Evolutionary conservation across 2,329 filamentous ascomycete species (phyloP), one percentile per base, ranked within the genome.

Genomic region (Trichoderma asperellum): DNA sequence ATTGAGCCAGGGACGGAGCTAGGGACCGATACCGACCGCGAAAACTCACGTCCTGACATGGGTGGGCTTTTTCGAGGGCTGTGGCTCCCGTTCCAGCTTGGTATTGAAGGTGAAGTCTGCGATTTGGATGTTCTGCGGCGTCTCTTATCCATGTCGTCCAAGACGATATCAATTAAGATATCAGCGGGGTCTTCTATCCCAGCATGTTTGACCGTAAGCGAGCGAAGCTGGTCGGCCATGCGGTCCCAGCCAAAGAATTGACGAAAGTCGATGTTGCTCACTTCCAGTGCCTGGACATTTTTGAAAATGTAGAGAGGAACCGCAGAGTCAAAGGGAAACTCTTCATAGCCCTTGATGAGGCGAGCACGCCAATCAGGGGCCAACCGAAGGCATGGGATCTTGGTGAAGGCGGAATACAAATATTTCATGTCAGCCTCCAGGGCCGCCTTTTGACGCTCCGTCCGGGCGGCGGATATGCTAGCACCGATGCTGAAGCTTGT

Each of bases 191-290:
- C 94, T 72, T 97, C 94, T 56, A 99, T 86, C 72, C 91, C 89
- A 68, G 92, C 95, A 74, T 94, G 89, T 81, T 94, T 97, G 73
- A 99, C 84, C 2, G 92, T 96, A 72, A 99, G 84, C 71, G 93
- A 96, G 70, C 94, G 90, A 72, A 99, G 83, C 79, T 97, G 94
- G 77, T 99, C 96, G 10, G 96, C 92, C 68, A 98, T 82, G 70
- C 92, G 89, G 78, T 99, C 95, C 96, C 96, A 99, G 69, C 96
- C 96, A 80, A 94, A 97, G 81, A 98, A 97, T 75, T 97, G 94
- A 71, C 96, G 89, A 78, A 97, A 97, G 80, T 99, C 96, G 77
- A 98, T 91, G 81, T 96, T 94, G 81, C 91, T 94, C 65, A 99
- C 92, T 79, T 99, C 96, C 72, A 99, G 85, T 27, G 93, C 92